Evolutionary conservation across 164 flowering plant species (phyloP).

Genomic region (Chimonanthus salicifolius): DNA sequence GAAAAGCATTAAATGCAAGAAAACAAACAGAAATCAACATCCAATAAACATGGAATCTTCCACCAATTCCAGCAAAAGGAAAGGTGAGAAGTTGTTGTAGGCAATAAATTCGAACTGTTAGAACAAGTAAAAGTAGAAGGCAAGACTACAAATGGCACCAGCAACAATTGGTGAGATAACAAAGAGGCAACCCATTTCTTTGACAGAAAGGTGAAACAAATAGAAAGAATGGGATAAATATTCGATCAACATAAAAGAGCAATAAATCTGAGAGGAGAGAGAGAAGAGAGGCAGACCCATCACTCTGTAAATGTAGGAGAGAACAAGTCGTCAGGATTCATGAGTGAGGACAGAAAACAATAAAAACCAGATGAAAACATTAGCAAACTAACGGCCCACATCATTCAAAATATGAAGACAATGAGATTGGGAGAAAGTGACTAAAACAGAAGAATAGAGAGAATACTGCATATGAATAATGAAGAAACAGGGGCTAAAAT

Average conservation of each 20-base stretch:
- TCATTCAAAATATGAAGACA: slow-evolving; percentile 7
- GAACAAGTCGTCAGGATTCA: slow-evolving; percentile 11
- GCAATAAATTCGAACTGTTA: slow-evolving; percentile 30
- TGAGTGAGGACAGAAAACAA: not conserved
- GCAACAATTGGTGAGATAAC: slow-evolving; percentile 18
- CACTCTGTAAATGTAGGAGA: slow-evolving; percentile 6
- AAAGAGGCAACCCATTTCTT: slow-evolving; percentile 17
- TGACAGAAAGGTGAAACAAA: slow-evolving; percentile 19
- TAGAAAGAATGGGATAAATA: slow-evolving; percentile 18
- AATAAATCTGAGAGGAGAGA: slow-evolving; percentile 20
- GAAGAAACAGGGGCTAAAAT: not conserved
- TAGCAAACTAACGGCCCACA: slow-evolving; percentile 4
- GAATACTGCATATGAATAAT: not conserved
- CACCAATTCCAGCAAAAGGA: slow-evolving; percentile 8
- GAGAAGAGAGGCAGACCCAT: slow-evolving; percentile 5
- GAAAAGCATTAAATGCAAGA: slow-evolving; percentile 22
- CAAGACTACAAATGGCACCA: slow-evolving; percentile 9
- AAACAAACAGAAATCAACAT: not conserved
- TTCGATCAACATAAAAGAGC: slow-evolving; percentile 13
- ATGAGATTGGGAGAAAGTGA: slow-evolving; percentile 7
- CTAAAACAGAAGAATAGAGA: not conserved
- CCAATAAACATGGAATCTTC: slow-evolving; percentile 6
- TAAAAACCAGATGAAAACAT: not conserved
- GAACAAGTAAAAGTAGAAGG: slow-evolving; percentile 15
- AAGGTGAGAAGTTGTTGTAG: slow-evolving; percentile 34